These are phyloP conservation scores for Geotrichum macrosporum DNA, from an alignment of 1,139 yeast genomes.

Conservation along the genomic window DNA sequence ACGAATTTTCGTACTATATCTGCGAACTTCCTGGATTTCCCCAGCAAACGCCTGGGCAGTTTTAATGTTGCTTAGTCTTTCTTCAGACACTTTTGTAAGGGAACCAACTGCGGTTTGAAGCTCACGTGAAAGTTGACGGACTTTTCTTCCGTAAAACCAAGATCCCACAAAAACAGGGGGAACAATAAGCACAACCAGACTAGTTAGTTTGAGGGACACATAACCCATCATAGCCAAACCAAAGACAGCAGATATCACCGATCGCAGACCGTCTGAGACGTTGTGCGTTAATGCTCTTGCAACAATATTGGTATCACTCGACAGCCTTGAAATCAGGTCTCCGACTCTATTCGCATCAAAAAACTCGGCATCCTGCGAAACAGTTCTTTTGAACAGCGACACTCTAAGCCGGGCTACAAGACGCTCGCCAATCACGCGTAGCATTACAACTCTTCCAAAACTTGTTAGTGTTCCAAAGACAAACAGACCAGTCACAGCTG, in stretches of 20 bases:
- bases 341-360: slow-evolving; percentile 92
- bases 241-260: slow-evolving; percentile 70
- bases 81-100: slow-evolving; percentile 86
- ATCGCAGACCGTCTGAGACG: slow-evolving; percentile 84
- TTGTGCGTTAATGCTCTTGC: slow-evolving; percentile 84
- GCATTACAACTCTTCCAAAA: slow-evolving; percentile 69
- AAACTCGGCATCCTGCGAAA: slow-evolving; percentile 86
- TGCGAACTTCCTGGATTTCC: slow-evolving; percentile 59
- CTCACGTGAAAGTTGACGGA: slow-evolving; percentile 66
- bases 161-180: slow-evolving; percentile 82
- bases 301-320: slow-evolving; percentile 87
- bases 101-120: slow-evolving; percentile 85
- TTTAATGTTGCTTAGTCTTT: slow-evolving; percentile 76
- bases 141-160: slow-evolving; percentile 69
- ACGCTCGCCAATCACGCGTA: slow-evolving; percentile 78
- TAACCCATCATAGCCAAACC: slow-evolving; percentile 86
- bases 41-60: slow-evolving; percentile 90
- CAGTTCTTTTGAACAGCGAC: slow-evolving; percentile 65
- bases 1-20: slow-evolving; percentile 67
- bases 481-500: slow-evolving; percentile 52
- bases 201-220: slow-evolving; percentile 74
- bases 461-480: slow-evolving; percentile 70
- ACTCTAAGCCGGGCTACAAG: slow-evolving; percentile 80
- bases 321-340: slow-evolving; percentile 80
- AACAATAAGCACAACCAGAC: slow-evolving; percentile 67